phyloP scores from a whole-genome alignment of 305 asterid species.

The Coffea humblotiana region DNA sequence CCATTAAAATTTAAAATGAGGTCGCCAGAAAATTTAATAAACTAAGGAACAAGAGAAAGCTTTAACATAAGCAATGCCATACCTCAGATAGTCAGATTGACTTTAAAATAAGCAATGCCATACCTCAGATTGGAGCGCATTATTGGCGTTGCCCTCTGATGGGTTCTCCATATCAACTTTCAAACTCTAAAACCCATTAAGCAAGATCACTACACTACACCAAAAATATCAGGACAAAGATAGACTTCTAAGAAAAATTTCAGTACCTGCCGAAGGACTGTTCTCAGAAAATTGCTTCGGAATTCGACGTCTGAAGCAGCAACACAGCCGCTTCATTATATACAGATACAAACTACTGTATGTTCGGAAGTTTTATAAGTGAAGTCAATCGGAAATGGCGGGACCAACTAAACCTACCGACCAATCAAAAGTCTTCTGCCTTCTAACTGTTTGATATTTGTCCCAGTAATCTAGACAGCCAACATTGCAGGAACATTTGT shows the following conservation, averaged over 20 bases:
- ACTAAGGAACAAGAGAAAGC: neutral
- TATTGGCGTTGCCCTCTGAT: slow-evolving; percentile 14
- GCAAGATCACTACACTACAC: neutral
- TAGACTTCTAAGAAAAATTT: neutral
- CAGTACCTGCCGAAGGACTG: slow-evolving; percentile 15
- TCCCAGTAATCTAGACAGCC: neutral
- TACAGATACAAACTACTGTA: neutral
- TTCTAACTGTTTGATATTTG: neutral
- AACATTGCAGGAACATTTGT: neutral
- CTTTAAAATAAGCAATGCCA: neutral
- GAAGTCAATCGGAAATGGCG: slow-evolving; percentile 26
- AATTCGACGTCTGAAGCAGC: slow-evolving; percentile 23
- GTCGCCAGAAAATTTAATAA: neutral
- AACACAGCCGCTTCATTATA: slow-evolving; percentile 28
- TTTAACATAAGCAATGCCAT: neutral
- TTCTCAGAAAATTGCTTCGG: slow-evolving; percentile 10
- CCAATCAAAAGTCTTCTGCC: slow-evolving; percentile 7
- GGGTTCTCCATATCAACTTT: slow-evolving; percentile 24
- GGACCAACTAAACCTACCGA: slow-evolving; percentile 12
- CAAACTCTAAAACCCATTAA: slow-evolving; percentile 13
- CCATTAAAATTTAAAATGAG: neutral
- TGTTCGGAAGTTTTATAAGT: slow-evolving; percentile 20
- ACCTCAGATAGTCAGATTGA: slow-evolving; percentile 17
- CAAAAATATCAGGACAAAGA: neutral
- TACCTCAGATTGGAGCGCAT: slow-evolving; percentile 22